Percentiles rank a stretch among this genome's conserved stretches.
Evolutionary conservation across 179 eudicot genomes (phyloP).

Genomic region (Nepenthes alata): DNA sequence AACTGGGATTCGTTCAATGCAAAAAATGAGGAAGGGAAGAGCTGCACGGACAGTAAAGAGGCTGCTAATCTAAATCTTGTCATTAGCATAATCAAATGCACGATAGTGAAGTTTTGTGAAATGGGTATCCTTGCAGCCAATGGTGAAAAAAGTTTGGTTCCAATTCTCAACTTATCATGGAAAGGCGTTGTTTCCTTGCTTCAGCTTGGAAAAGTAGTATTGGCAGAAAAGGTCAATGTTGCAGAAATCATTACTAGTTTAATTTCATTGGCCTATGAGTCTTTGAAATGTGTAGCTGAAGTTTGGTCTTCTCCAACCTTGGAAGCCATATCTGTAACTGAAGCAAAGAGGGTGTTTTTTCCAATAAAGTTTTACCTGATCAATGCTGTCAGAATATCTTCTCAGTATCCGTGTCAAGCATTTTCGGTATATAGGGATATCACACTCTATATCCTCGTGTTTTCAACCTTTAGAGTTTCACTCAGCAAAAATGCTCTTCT

Average conservation of each 20-base stretch:
- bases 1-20: conserved; percentile 35
- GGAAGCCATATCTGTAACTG: conserved; percentile 41
- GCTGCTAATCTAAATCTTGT: conserved; percentile 28
- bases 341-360: conserved; percentile 80
- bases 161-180: conserved; percentile 78
- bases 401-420: conserved; percentile 68
- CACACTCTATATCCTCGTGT: conserved; percentile 37
- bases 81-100: conserved; percentile 33
- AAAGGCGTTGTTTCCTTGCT: conserved; percentile 93
- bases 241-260: conserved; percentile 48
- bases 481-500: conserved; percentile 37
- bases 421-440: conserved; percentile 44
- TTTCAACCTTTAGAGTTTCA: conserved; percentile 49
- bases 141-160: conserved; percentile 83
- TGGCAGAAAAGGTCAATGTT: conserved; percentile 55
- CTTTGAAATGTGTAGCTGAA: conserved; percentile 63
- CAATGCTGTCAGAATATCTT: conserved; percentile 74
- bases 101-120: conserved; percentile 59
- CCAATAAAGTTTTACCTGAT: conserved; percentile 83
- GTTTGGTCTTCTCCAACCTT: conserved; percentile 51
- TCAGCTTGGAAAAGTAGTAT: conserved; percentile 68
- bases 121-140: conserved; percentile 75
- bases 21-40: conserved; percentile 19
- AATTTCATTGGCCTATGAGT: conserved; percentile 56
- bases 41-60: conserved; percentile 19